Evolutionary conservation across 331 rosid genomes (phyloP).

Genomic region (Pyrus hybrid): DNA sequence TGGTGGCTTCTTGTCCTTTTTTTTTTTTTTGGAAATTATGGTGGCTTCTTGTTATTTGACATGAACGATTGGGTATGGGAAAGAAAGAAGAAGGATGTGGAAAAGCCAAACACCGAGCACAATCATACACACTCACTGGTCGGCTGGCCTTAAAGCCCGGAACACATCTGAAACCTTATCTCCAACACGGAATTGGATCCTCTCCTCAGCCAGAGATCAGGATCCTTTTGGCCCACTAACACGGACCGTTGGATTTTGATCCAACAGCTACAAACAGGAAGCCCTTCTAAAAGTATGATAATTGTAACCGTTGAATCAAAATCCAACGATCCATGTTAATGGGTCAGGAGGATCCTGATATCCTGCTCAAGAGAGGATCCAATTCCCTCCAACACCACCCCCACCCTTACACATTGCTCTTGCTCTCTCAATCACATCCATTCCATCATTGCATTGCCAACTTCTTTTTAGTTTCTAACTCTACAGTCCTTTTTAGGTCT

Average conservation of each 20-base stretch:
- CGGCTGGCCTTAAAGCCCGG: slow-evolving; percentile 45
- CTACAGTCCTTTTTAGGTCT: not conserved
- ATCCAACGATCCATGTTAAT: no score
- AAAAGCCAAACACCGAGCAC: slow-evolving; percentile 61
- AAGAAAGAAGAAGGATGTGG: slow-evolving; percentile 10
- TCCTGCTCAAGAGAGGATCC: no score
- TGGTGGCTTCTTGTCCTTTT: slow-evolving; percentile 27
- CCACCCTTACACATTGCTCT: not conserved
- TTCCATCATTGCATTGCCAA: slow-evolving; percentile 20
- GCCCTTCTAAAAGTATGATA: no score
- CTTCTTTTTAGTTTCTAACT: not conserved
- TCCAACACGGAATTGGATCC: no score
- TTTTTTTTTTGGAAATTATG: no score
- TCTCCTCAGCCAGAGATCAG: no score
- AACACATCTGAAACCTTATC: slow-evolving; percentile 62
- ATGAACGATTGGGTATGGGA: slow-evolving; percentile 36
- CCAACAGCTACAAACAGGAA: no score
- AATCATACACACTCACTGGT: slow-evolving; percentile 33
- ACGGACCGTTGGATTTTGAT: no score
- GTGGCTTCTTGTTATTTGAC: slow-evolving; percentile 18
- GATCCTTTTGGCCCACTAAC: no score
- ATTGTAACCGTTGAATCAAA: no score
- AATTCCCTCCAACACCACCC: no score
- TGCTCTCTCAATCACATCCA: slow-evolving; percentile 3
- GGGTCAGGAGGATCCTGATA: no score